Evolutionary conservation across 202 grass and related monocot species (phyloP).

Genomic region (Zizania palustris): DNA sequence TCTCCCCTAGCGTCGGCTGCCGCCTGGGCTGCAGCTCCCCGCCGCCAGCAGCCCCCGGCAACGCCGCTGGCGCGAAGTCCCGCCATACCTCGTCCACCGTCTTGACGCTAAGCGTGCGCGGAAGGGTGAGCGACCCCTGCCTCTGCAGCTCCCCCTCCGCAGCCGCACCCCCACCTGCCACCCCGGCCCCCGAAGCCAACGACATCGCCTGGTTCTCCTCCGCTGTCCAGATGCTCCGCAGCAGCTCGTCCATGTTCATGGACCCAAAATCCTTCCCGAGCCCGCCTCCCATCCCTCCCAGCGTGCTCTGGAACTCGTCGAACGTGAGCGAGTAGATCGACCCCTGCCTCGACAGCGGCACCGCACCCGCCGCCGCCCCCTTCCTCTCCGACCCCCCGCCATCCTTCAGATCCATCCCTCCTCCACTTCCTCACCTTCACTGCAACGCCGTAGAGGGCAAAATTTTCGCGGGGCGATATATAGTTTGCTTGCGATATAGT

Average conservation of each 20-base stretch:
- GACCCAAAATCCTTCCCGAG: conserved; percentile 64
- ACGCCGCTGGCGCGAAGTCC: conserved; percentile 39
- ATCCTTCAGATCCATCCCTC: too few species aligned
- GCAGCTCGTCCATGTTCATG: conserved; percentile 73
- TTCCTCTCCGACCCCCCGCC: too few species aligned
- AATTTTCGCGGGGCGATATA: conserved; percentile 30
- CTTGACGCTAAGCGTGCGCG: conserved; percentile 67
- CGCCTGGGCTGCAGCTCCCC: conserved; percentile 31
- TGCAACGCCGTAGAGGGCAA: too few species aligned
- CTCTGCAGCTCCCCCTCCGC: conserved; percentile 47
- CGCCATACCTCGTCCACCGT: conserved; percentile 68
- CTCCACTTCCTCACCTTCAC: too few species aligned
- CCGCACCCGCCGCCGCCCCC: too few species aligned
- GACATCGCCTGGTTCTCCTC: conserved; percentile 69
- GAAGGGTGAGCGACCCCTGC: conserved; percentile 67
- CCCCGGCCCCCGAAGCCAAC: not conserved
- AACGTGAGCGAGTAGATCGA: conserved; percentile 43
- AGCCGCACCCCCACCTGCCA: not conserved
- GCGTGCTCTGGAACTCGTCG: not conserved
- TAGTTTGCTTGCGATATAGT: conserved; percentile 41
- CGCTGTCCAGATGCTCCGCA: conserved; percentile 67
- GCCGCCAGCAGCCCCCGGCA: not conserved
- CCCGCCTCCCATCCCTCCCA: conserved; percentile 4
- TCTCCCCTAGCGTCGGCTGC: conserved; percentile 70
- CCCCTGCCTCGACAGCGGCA: conserved; percentile 43